These are phyloP conservation scores for Typha latifolia DNA, from an alignment of 176 grass and related monocot species.

Conservation along the genomic window DNA sequence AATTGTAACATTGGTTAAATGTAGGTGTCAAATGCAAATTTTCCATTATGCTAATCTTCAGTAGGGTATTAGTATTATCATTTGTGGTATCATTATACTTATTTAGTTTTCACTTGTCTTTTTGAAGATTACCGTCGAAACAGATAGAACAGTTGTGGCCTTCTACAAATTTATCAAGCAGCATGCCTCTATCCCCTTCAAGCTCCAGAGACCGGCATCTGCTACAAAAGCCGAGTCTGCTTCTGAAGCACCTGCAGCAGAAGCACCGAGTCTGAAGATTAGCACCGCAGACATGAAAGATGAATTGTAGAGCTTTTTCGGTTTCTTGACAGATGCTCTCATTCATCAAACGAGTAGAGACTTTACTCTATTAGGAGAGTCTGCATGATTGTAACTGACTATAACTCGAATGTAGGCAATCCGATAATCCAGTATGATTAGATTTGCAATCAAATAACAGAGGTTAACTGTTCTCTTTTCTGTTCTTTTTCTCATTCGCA, in stretches of 20 bases:
- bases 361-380: neutral
- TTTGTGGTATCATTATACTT: conserved; percentile 2
- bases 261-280: conserved; percentile 4
- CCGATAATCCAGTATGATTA: too few relatives aligned
- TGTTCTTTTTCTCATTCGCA: too few relatives aligned
- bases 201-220: conserved; percentile 44
- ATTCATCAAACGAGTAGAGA: neutral
- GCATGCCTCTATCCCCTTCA: conserved; percentile 83
- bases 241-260: neutral
- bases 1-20: too few relatives aligned
- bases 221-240: conserved; percentile 8
- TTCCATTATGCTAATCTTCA: neutral
- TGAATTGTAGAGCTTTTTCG: conserved; percentile 45
- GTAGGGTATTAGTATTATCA: neutral
- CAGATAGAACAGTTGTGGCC: conserved; percentile 67
- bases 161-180: conserved; percentile 95
- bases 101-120: neutral
- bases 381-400: neutral
- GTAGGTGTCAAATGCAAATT: neutral
- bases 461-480: too few relatives aligned
- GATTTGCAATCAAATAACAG: too few relatives aligned
- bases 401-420: too few relatives aligned
- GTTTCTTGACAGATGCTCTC: neutral
- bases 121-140: conserved; percentile 55
- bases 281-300: conserved; percentile 39